Conservation (phyloP, 805 yeast species). For the Saccharomycopsis vini region DNA sequence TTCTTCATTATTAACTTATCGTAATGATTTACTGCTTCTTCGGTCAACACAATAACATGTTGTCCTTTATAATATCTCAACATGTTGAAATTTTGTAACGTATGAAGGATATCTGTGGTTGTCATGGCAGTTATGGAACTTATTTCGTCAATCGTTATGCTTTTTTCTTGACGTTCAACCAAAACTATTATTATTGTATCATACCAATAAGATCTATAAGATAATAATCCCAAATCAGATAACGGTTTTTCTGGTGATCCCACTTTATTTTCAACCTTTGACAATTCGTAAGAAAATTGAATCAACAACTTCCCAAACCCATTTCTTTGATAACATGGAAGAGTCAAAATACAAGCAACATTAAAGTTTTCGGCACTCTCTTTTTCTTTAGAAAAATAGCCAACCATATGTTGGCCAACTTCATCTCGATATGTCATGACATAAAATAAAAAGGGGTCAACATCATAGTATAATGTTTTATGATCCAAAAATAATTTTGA, state of each 20-base stretch:
- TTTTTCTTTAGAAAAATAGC: conserved; percentile 94
- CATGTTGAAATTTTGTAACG: conserved; percentile 84
- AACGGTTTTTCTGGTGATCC: conserved; percentile 98
- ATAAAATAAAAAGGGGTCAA: conserved; percentile 92
- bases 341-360: conserved; percentile 91
- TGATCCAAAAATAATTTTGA: conserved; percentile 89
- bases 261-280: conserved; percentile 77
- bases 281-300: conserved; percentile 86
- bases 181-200: conserved; percentile 73
- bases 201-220: conserved; percentile 95
- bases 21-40: conserved; percentile 68
- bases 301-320: conserved; percentile 90
- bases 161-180: conserved; percentile 53
- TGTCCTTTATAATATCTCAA: conserved; percentile 91
- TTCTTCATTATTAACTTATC: conserved; percentile 57
- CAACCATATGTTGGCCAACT: conserved; percentile 91
- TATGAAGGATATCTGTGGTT: conserved; percentile 88
- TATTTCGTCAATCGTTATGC: conserved; percentile 81
- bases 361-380: conserved; percentile 93
- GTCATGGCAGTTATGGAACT: conserved; percentile 87
- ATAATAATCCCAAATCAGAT: conserved; percentile 77
- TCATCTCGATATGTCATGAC: conserved; percentile 90
- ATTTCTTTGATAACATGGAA: conserved; percentile 93
- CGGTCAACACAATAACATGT: conserved; percentile 79
- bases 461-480: conserved; percentile 93